Evolutionary conservation across 139 green algal species (phyloP).

Genomic region (Volvox reticuliferus): DNA sequence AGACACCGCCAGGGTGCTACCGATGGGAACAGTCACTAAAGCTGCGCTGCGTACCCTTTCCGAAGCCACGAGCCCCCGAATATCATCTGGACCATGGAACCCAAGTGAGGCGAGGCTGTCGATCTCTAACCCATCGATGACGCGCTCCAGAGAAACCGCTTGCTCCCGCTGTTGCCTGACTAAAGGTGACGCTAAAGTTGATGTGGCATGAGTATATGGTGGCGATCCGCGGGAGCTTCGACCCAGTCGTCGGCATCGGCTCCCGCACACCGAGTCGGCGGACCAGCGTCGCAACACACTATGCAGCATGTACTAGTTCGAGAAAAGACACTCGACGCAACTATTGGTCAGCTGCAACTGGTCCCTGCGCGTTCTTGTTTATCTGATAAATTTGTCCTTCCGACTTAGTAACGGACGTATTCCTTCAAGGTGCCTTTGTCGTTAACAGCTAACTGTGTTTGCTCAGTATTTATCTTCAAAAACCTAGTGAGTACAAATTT

Average conservation of each 20-base stretch:
- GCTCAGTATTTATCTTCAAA: too few species aligned
- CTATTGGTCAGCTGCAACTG: not conserved
- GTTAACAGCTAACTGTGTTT: too few species aligned
- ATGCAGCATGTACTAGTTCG: not conserved
- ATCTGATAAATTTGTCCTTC: too few species aligned
- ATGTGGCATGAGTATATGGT: not conserved
- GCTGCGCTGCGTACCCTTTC: not conserved
- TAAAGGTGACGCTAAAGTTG: not conserved
- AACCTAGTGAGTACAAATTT: too few species aligned
- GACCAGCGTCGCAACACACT: not conserved
- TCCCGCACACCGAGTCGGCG: not conserved
- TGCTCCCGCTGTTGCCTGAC: not conserved
- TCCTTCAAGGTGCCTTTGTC: too few species aligned
- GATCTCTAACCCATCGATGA: slow-evolving; percentile 17
- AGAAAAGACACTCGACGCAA: not conserved
- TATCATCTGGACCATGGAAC: slow-evolving; percentile 6
- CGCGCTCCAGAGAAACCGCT: not conserved
- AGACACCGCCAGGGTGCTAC: slow-evolving; percentile 14
- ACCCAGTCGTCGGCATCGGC: not conserved
- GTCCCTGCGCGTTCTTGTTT: too few species aligned
- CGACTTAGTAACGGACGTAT: too few species aligned
- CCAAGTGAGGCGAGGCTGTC: slow-evolving; percentile 10
- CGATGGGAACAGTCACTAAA: slow-evolving; percentile 19
- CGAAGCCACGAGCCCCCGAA: slow-evolving; percentile 4
- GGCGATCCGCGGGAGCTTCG: not conserved